These are phyloP conservation scores for Phytophthora quininea DNA, from an alignment of 352 stramenopile species.

Conservation along the genomic window DNA sequence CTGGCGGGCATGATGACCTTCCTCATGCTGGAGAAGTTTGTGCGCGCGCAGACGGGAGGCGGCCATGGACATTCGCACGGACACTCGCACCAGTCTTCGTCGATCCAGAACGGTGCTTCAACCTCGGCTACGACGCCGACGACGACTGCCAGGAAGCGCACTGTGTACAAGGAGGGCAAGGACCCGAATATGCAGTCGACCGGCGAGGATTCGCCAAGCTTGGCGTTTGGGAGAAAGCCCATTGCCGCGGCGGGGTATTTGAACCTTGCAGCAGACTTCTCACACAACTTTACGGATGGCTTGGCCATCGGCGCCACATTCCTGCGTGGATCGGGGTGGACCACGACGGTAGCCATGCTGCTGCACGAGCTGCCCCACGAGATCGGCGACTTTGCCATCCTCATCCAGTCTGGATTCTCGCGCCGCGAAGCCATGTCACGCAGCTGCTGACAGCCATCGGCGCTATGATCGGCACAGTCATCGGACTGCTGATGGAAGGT, in stretches of 20 bases:
- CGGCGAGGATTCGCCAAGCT: conserved; percentile 19
- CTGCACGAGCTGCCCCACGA: conserved; percentile 93
- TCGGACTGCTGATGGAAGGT: conserved; percentile 83
- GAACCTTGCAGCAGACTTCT: conserved; percentile 91
- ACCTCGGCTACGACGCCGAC: conserved; percentile 14
- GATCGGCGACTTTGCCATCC: conserved; percentile 92
- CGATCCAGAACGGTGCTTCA: conserved; percentile 28
- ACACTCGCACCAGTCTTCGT: conserved; percentile 30
- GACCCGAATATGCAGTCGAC: conserved; percentile 22
- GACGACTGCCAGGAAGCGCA: conserved; percentile 42
- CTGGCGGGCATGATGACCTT: conserved; percentile 78
- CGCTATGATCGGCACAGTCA: conserved; percentile 88
- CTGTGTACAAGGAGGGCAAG: conserved; percentile 41
- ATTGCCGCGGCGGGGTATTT: conserved; percentile 88
- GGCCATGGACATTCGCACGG: conserved; percentile 46
- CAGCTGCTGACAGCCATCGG: conserved; percentile 93
- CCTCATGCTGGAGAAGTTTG: conserved; percentile 85
- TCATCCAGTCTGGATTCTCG: conserved; percentile 91
- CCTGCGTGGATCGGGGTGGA: conserved; percentile 74
- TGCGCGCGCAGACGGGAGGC: conserved; percentile 62
- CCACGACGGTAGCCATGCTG: conserved; percentile 88
- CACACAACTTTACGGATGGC: conserved; percentile 95
- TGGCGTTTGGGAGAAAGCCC: conserved; percentile 30
- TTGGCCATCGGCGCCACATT: conserved; percentile 93
- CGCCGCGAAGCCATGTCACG: conserved; percentile 89